A percentile compares a stretch with the other conserved stretches of the same genome.
These are phyloP conservation scores for Fomitopsis pulvina DNA, from an alignment of 768 basidiomycete genomes.

Conservation along the genomic window DNA sequence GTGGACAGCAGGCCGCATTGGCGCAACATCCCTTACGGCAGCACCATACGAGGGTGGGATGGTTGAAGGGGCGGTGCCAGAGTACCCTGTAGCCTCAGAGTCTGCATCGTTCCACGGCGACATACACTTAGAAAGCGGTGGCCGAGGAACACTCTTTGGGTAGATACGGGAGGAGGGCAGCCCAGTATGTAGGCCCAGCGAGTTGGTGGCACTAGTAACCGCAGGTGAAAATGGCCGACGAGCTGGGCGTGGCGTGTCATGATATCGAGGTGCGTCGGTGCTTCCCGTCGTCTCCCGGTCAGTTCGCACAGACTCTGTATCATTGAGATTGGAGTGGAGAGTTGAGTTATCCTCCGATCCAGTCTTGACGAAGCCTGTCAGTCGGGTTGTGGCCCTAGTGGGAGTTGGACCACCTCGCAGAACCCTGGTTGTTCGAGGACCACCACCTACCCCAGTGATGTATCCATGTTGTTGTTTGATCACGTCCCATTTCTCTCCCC, in stretches of 20 bases:
- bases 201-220: conserved; percentile 15
- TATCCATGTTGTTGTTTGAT: conserved; percentile 55
- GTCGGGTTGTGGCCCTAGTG: conserved; percentile 14
- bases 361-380: conserved; percentile 9
- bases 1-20: conserved; percentile 6
- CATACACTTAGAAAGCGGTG: conserved; percentile 7
- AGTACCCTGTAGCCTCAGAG: conserved; percentile 31
- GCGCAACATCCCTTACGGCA: conserved; percentile 24
- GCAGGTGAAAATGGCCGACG: conserved; percentile 16
- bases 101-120: conserved; percentile 29
- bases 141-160: conserved; percentile 5
- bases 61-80: conserved; percentile 28
- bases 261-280: conserved; percentile 2
- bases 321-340: conserved; percentile 37
- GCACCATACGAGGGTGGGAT: conserved; percentile 46
- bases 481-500: conserved; percentile 76
- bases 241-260: conserved; percentile 13
- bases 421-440: conserved; percentile 11
- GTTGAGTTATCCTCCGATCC: conserved; percentile 32
- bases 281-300: conserved; percentile 2
- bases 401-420: conserved; percentile 17
- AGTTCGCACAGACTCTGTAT: conserved; percentile 16
- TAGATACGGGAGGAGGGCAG: conserved; percentile 5
- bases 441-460: conserved; percentile 13
- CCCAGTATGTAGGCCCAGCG: conserved; percentile 24